phyloP scores from a whole-genome alignment of 345 rosid species.

The Schrenkiella parvula region DNA sequence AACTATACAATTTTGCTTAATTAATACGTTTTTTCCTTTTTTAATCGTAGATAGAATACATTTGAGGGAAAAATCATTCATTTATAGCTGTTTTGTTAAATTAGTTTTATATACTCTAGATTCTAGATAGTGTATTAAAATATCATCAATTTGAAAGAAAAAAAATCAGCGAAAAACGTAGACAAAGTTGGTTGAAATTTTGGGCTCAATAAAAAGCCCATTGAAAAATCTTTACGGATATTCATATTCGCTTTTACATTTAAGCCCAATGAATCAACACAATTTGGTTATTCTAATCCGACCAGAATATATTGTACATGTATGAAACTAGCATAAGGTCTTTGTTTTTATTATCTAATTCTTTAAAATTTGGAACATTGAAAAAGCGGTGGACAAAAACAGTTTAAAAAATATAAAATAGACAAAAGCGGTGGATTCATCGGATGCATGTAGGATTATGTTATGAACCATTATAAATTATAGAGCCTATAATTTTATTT shows the following conservation, averaged over 20 bases:
- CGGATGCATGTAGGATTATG: background rate
- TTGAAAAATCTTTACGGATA: background rate
- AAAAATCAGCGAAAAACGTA: background rate
- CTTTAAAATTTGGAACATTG: background rate
- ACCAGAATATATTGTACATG: background rate
- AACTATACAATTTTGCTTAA: background rate
- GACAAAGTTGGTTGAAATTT: background rate
- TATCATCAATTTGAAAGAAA: background rate
- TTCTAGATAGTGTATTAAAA: background rate
- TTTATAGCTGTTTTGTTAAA: background rate
- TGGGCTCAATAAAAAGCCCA: background rate
- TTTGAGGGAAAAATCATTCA: background rate
- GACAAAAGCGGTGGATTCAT: background rate
- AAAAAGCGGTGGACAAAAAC: background rate
- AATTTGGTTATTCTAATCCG: background rate
- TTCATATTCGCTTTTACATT: background rate
- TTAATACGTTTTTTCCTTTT: background rate
- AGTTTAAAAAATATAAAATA: background rate
- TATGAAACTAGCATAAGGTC: background rate
- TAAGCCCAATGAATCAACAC: constrained; percentile 6
- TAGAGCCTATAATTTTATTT: too few relatives aligned
- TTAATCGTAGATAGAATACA: background rate
- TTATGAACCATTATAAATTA: background rate
- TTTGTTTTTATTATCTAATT: background rate
- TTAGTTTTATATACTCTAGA: background rate